Evolutionary conservation across 352 stramenopile species (phyloP).

Genomic region (Phytophthora uliginosa): DNA sequence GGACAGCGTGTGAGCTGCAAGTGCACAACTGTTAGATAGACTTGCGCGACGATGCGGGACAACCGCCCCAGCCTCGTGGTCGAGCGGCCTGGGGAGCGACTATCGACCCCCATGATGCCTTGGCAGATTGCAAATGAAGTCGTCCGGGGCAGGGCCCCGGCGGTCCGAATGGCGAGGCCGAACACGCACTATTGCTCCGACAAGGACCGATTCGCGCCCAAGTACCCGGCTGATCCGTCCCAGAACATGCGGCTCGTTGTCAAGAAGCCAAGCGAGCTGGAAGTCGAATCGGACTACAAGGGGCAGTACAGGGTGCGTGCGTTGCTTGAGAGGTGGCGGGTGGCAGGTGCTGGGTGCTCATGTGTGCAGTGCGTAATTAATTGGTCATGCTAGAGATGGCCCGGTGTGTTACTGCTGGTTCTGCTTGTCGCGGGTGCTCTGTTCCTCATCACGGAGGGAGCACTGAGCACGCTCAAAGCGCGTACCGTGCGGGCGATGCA

Average conservation of each 20-base stretch:
- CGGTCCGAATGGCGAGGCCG: slow-evolving; percentile 10
- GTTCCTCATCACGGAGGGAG: slow-evolving; percentile 50
- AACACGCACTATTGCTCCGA: slow-evolving; percentile 41
- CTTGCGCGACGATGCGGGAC: slow-evolving; percentile 24
- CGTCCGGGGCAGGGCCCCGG: slow-evolving; percentile 11
- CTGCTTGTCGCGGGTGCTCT: slow-evolving; percentile 41
- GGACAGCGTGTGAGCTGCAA: slow-evolving; percentile 23
- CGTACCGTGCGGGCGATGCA: slow-evolving; percentile 26
- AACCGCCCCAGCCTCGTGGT: slow-evolving; percentile 29
- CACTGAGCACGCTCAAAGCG: slow-evolving; percentile 39
- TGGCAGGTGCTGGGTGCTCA: slow-evolving; percentile 26
- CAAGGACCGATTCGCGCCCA: slow-evolving; percentile 32
- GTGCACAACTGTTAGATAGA: background rate
- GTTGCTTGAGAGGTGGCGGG: background rate
- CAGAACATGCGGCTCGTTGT: slow-evolving; percentile 36
- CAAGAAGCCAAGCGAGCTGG: slow-evolving; percentile 40
- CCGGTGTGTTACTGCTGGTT: slow-evolving; percentile 62
- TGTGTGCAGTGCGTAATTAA: background rate
- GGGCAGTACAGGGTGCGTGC: slow-evolving; percentile 52
- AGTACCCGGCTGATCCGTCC: slow-evolving; percentile 22
- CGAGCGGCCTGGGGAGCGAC: slow-evolving; percentile 13
- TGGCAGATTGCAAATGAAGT: slow-evolving; percentile 37
- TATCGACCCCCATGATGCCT: slow-evolving; percentile 28
- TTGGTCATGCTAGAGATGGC: slow-evolving; percentile 62
- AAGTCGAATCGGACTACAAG: slow-evolving; percentile 50